Conservation (phyloP, 768 basidiomycete species). For the Cystobasidium onofrii region DNA sequence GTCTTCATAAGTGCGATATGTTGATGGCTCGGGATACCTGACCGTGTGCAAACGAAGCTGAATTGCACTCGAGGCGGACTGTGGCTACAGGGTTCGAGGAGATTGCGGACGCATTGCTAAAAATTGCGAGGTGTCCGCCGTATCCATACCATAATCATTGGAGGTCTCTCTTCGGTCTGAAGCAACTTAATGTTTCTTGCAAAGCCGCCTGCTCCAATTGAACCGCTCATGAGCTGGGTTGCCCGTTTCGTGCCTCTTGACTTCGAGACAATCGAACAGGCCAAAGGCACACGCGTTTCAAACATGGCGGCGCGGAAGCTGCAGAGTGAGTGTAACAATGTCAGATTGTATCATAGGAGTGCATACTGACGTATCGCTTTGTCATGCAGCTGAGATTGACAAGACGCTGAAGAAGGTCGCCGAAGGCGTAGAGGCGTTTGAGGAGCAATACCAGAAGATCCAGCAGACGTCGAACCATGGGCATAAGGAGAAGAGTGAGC, state of each 20-base stretch:
- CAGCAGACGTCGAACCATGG: constrained; percentile 89
- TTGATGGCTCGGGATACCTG: too few species aligned
- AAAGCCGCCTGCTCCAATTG: neutral
- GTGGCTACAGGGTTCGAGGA: too few species aligned
- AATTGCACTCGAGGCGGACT: too few species aligned
- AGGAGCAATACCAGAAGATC: constrained; percentile 97
- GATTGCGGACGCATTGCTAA: too few species aligned
- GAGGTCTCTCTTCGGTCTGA: too few species aligned
- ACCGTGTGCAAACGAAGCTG: too few species aligned
- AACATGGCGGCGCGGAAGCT: constrained; percentile 36
- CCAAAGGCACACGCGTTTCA: neutral
- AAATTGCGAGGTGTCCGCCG: too few species aligned
- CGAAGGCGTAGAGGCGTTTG: constrained; percentile 74
- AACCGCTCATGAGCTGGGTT: neutral
- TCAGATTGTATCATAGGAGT: neutral
- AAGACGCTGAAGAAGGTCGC: constrained; percentile 93
- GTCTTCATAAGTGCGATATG: too few species aligned
- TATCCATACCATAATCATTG: too few species aligned
- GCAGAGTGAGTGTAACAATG: constrained; percentile 15
- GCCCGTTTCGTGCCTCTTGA: neutral
- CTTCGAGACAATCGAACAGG: neutral
- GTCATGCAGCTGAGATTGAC: constrained; percentile 82
- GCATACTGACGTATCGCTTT: neutral
- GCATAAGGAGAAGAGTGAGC: constrained; percentile 84
- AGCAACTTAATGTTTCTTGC: too few species aligned